Evolutionary conservation across 2,329 filamentous ascomycete species (phyloP).

Genomic region (Neopestalotiopsis rosae): DNA sequence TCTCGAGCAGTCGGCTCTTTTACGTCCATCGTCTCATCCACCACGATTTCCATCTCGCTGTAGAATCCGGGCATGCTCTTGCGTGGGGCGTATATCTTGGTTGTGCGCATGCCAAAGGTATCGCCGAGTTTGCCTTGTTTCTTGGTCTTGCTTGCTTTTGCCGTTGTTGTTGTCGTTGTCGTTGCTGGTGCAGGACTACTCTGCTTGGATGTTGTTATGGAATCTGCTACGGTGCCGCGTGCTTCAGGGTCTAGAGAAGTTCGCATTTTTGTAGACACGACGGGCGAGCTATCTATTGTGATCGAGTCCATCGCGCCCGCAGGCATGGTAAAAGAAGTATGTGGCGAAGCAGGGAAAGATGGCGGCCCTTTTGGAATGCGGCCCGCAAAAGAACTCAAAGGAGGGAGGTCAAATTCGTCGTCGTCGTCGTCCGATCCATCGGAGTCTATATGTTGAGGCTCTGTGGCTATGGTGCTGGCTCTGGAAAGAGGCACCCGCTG

Average conservation of each 20-base stretch:
- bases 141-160: constrained; percentile 15
- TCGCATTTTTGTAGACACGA: not conserved
- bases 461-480: constrained; percentile 16
- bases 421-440: not conserved
- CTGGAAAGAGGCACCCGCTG: constrained; percentile 22
- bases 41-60: constrained; percentile 37
- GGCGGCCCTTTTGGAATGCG: constrained; percentile 9
- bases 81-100: constrained; percentile 45
- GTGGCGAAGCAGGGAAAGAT: not conserved
- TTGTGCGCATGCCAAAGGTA: constrained; percentile 30
- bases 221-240: not conserved
- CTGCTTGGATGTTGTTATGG: not conserved
- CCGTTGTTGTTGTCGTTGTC: not conserved
- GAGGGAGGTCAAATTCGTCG: constrained; percentile 29
- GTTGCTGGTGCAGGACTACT: not conserved
- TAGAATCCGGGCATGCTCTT: constrained; percentile 45
- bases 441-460: not conserved
- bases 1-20: constrained; percentile 1
- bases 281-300: constrained; percentile 3
- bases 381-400: constrained; percentile 27
- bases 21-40: constrained; percentile 32
- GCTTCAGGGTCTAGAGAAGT: not conserved
- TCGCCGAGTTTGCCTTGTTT: constrained; percentile 26
- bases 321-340: not conserved
- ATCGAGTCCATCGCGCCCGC: not conserved